Conservation (phyloP, 208 protist genomes). For the Trypanosoma melophagium region DNA sequence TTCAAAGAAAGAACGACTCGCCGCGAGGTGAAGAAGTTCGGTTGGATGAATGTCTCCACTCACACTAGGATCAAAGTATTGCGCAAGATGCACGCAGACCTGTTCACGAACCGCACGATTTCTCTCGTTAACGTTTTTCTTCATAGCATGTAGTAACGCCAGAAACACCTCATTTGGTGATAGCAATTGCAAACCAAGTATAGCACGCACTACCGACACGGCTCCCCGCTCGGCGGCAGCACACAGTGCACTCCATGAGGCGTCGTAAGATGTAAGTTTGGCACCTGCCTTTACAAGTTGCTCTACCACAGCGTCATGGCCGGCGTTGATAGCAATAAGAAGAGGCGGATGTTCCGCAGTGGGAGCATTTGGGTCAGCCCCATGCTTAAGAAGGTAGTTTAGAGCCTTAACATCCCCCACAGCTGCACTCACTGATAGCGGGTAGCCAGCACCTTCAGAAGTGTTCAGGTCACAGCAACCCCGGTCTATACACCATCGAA, state of each 20-base stretch:
- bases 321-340: slow-evolving; percentile 36
- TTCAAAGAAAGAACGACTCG: slow-evolving; percentile 43
- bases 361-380: slow-evolving; percentile 43
- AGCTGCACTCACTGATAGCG: slow-evolving; percentile 48
- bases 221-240: slow-evolving; percentile 37
- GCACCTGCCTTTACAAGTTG: slow-evolving; percentile 45
- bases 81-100: slow-evolving; percentile 19
- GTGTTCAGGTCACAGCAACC: slow-evolving; percentile 39
- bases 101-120: slow-evolving; percentile 8
- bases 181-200: slow-evolving; percentile 38
- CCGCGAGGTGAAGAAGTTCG: slow-evolving; percentile 69
- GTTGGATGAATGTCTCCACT: slow-evolving; percentile 47
- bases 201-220: slow-evolving; percentile 46
- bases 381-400: slow-evolving; percentile 37
- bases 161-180: slow-evolving; percentile 37
- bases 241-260: slow-evolving; percentile 47
- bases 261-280: slow-evolving; percentile 28
- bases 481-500: slow-evolving; percentile 68
- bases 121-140: slow-evolving; percentile 24
- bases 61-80: slow-evolving; percentile 9
- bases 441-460: slow-evolving; percentile 13
- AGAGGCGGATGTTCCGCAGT: slow-evolving; percentile 26
- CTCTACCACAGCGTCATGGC: slow-evolving; percentile 43
- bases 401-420: slow-evolving; percentile 47
- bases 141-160: slow-evolving; percentile 38